Base-by-base conservation (phyloP, 805 yeast species). In the Saccharomycopsis javanensis region DNA sequence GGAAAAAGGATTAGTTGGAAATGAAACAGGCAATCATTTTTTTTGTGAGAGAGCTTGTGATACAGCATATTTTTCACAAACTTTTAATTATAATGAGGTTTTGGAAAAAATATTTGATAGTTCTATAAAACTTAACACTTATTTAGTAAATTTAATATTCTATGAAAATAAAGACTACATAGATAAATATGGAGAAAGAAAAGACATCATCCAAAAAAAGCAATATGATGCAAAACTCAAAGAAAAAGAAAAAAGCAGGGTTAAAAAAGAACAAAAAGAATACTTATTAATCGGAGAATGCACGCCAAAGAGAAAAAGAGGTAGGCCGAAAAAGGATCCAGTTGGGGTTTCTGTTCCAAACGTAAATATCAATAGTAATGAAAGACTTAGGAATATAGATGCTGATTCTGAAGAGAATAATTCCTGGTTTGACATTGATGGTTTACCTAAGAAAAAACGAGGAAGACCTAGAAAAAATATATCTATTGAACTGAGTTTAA, bases 1-100 rank as follows among this genome's bases (percentile, higher is more conserved):
- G 15, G 53, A 51, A 18, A 30, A 33, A 13, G 38, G 30, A 8
- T 27, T 48, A 4, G 23, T 30, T 34, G 52, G 33, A 10, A 54
- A 48, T 37, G 66, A 68, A 48, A 33, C 62, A 3, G 66, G 66
- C 18, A 57, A 66, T 5, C 67, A 72, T 3, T 78, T 68, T 56
- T 61, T 75, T 27, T 77, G 80, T 60, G 64, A 74, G 50, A 65
- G 77, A 57, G 76, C 75, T n/a, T 65, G 75, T 55, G 77, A 75
- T 61, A 65, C 69, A 11, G 63, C 63, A 5, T 72, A 70, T 1
- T 71, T 51, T 18, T 53, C 78, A 1, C 69, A 69, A 27, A 59
- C 48, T 8, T 68, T 78, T 53, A 78, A 78, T 54, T 79, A 71
- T 70, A 65, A 69, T 38, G 72, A 67, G 10, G 64, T 73, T 57